These are phyloP conservation scores for Trametes gibbosa DNA, from an alignment of 768 basidiomycete genomes.

Conservation along the genomic window DNA sequence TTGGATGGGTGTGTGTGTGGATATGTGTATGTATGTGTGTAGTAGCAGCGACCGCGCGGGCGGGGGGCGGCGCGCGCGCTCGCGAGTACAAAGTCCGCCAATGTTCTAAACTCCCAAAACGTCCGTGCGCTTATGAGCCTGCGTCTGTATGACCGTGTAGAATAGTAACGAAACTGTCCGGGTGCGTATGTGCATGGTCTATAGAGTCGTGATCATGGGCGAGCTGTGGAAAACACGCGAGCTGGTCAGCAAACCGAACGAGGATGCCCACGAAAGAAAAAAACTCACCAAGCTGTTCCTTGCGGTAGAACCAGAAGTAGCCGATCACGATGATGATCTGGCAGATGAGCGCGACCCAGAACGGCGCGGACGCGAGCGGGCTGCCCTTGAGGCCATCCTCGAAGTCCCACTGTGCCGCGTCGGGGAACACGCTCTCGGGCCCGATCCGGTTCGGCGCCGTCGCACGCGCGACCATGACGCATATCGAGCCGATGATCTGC, in stretches of 20 bases:
- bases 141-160: slow-evolving; percentile 24
- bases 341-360: slow-evolving; percentile 83
- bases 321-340: slow-evolving; percentile 85
- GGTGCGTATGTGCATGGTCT: slow-evolving; percentile 20
- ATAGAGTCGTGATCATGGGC: slow-evolving; percentile 33
- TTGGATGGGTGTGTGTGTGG: background rate
- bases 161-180: slow-evolving; percentile 29
- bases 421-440: slow-evolving; percentile 88
- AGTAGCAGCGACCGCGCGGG: slow-evolving; percentile 11
- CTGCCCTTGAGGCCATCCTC: slow-evolving; percentile 67
- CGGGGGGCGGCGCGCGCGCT: slow-evolving; percentile 1
- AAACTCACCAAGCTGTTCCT: slow-evolving; percentile 80
- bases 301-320: slow-evolving; percentile 97
- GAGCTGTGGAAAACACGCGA: slow-evolving; percentile 22
- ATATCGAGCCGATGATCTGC: slow-evolving; percentile 84
- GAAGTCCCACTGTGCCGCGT: slow-evolving; percentile 90
- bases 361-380: slow-evolving; percentile 79
- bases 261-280: background rate
- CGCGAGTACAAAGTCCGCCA: slow-evolving; percentile 27
- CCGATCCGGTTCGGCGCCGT: slow-evolving; percentile 90
- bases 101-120: slow-evolving; percentile 23
- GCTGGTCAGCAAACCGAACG: background rate
- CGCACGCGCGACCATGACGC: slow-evolving; percentile 91
- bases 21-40: background rate
- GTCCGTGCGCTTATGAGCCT: slow-evolving; percentile 20